phyloP scores from a whole-genome alignment of 768 basidiomycete genomes.

The Royoungia palumana region DNA sequence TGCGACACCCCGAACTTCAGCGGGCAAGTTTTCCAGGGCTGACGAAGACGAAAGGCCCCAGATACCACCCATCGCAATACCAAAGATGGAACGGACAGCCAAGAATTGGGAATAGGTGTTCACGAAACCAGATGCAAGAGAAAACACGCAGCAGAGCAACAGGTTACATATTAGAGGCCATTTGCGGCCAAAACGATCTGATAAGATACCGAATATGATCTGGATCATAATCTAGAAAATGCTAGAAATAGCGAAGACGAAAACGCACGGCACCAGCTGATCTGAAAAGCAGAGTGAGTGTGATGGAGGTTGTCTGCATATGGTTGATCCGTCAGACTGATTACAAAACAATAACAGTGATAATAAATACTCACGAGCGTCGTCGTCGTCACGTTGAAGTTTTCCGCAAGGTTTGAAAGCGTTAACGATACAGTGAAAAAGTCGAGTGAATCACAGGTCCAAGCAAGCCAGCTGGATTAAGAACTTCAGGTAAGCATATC shows the following conservation, averaged over 20 bases:
- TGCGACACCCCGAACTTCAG: slow-evolving; percentile 79
- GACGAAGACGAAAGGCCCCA: slow-evolving; percentile 85
- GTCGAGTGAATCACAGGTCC: slow-evolving; percentile 85
- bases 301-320: slow-evolving; percentile 71
- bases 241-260: background rate
- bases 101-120: slow-evolving; percentile 77
- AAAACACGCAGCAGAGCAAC: slow-evolving; percentile 63
- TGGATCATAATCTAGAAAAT: slow-evolving; percentile 6
- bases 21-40: slow-evolving; percentile 85
- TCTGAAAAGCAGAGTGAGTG: slow-evolving; percentile 89
- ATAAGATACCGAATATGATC: slow-evolving; percentile 78
- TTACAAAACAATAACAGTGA: background rate
- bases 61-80: slow-evolving; percentile 85
- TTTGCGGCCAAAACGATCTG: slow-evolving; percentile 89
- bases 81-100: slow-evolving; percentile 77
- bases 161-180: slow-evolving; percentile 87
- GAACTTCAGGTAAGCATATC: background rate
- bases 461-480: slow-evolving; percentile 65
- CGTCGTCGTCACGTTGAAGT: slow-evolving; percentile 44
- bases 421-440: slow-evolving; percentile 77
- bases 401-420: slow-evolving; percentile 41
- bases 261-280: slow-evolving; percentile 62
- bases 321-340: background rate
- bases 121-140: slow-evolving; percentile 80
- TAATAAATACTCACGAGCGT: slow-evolving; percentile 38